Evolutionary conservation across 345 rosid species (phyloP).

Genomic region (Boechera retrofracta): DNA sequence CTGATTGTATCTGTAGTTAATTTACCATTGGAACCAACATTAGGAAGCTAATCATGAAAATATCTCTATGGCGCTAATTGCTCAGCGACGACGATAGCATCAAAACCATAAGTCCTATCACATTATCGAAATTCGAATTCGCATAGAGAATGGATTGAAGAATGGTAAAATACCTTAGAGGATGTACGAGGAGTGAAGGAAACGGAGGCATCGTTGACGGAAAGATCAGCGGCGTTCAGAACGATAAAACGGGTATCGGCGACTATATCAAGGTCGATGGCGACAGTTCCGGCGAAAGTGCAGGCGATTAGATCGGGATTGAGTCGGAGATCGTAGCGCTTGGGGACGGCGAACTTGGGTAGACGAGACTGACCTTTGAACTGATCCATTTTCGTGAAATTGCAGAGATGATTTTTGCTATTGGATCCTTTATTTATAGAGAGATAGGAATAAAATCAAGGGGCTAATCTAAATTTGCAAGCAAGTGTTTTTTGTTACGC

Average conservation of each 20-base stretch:
- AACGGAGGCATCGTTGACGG: conserved; percentile 56
- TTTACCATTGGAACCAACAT: background rate
- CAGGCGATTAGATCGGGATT: conserved; percentile 80
- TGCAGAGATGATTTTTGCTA: too few species aligned
- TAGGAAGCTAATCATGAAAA: background rate
- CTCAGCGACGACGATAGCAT: conserved; percentile 9
- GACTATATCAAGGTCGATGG: conserved; percentile 66
- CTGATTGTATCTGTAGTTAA: background rate
- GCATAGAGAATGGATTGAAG: background rate
- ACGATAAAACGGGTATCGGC: conserved; percentile 70
- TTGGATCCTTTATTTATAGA: too few species aligned
- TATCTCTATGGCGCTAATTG: background rate
- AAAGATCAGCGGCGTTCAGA: conserved; percentile 93
- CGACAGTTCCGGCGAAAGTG: conserved; percentile 68
- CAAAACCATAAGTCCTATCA: conserved; percentile 8
- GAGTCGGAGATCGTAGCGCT: conserved; percentile 75
- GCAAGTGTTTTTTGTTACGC: conserved; percentile 25
- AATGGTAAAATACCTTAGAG: conserved; percentile 54
- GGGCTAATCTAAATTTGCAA: background rate
- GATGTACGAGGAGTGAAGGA: conserved; percentile 54
- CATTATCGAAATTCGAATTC: conserved; percentile 1
- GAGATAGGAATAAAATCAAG: too few species aligned
- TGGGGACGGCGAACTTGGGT: conserved; percentile 84
- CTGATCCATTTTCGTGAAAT: conserved; percentile 60
- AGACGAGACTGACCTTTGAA: conserved; percentile 90